phyloP scores from a whole-genome alignment of 129 eudicot genomes.

The Flaveria robusta region DNA sequence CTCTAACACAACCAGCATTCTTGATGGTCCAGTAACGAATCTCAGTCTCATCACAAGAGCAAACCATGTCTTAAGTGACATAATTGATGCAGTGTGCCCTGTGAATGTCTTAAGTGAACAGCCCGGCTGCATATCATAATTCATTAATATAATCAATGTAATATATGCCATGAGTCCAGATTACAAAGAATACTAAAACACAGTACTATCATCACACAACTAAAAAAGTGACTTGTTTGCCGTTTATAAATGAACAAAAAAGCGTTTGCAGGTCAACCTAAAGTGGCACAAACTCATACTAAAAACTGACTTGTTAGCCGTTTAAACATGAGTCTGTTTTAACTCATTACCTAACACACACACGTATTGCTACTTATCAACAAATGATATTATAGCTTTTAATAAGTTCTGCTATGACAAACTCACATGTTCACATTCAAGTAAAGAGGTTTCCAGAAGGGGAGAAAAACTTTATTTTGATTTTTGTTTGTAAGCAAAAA shows the following conservation, averaged over 20 bases:
- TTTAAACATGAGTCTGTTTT: too few species aligned
- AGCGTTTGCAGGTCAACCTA: too few species aligned
- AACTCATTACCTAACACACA: too few species aligned
- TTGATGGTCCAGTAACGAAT: constrained; percentile 69
- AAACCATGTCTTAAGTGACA: constrained; percentile 64
- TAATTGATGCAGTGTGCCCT: constrained; percentile 60
- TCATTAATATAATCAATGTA: constrained; percentile 13
- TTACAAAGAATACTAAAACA: background rate
- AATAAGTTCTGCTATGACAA: too few species aligned
- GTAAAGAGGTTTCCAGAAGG: too few species aligned
- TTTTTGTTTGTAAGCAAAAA: background rate
- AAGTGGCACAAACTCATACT: too few species aligned
- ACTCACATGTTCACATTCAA: too few species aligned
- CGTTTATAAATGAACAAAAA: too few species aligned
- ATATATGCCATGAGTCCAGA: background rate
- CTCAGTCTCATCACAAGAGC: constrained; percentile 69
- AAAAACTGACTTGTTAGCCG: too few species aligned
- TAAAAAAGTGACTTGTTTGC: too few species aligned
- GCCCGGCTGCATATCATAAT: constrained; percentile 47
- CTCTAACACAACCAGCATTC: constrained; percentile 50
- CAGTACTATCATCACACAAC: background rate
- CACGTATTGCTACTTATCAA: too few species aligned
- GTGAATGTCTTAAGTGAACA: constrained; percentile 50
- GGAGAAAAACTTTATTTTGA: background rate
- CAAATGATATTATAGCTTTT: too few species aligned